A percentile compares a stretch with the other conserved stretches of the same genome.
phyloP scores from a whole-genome alignment of 2,329 filamentous ascomycete species.

The Hymenoscyphus linearis region DNA sequence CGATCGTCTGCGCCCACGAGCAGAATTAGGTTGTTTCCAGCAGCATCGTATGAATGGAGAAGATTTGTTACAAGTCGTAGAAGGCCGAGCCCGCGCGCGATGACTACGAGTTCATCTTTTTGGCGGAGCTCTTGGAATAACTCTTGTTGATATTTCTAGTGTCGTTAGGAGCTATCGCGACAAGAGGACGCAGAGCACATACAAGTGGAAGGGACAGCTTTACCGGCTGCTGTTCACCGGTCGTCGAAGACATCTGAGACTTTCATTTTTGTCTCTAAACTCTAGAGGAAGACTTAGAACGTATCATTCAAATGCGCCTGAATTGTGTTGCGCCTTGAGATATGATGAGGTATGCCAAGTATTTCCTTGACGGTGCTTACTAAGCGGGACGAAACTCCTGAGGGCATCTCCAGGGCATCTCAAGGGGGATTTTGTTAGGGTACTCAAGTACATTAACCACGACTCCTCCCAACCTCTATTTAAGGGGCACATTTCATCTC shows the following conservation, averaged over 20 bases:
- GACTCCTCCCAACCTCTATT: no score
- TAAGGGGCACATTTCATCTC: no score
- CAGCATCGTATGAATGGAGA: slow-evolving; percentile 92
- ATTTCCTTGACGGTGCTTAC: no score
- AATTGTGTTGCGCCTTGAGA: no score
- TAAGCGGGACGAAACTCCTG: no score
- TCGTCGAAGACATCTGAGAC: slow-evolving; percentile 30
- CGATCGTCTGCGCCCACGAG: slow-evolving; percentile 85
- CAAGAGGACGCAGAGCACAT: slow-evolving; percentile 27
- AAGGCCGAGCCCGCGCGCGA: slow-evolving; percentile 87
- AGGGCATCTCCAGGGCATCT: no score
- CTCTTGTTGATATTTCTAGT: slow-evolving; percentile 83
- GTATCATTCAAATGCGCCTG: no score
- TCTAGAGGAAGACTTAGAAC: background rate
- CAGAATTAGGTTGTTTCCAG: slow-evolving; percentile 87
- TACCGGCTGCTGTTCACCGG: slow-evolving; percentile 54
- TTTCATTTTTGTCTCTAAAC: slow-evolving; percentile 19
- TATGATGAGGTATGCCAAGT: no score
- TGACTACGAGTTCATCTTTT: slow-evolving; percentile 89
- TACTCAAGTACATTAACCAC: no score
- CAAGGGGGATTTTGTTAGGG: no score
- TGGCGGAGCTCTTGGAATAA: slow-evolving; percentile 85
- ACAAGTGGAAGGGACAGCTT: slow-evolving; percentile 76
- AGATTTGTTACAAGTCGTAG: slow-evolving; percentile 92
- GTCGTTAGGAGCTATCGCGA: slow-evolving; percentile 12